Base-by-base conservation (phyloP, 306 rosid genomes). In the Pyrus communis region DNA sequence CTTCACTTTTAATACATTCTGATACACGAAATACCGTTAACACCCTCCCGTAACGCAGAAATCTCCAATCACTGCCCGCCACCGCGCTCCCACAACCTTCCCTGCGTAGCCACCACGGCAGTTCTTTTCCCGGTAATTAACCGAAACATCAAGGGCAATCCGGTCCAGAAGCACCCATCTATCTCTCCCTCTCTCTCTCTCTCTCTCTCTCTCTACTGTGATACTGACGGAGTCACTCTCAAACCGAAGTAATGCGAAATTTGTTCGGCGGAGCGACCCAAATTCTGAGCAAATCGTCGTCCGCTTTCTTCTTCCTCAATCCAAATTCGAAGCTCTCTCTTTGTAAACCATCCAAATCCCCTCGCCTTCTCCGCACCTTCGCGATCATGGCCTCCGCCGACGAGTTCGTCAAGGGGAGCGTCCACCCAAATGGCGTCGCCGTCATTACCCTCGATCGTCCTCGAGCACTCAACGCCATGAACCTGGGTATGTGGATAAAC, bases 401-500 rank as follows among this genome's bases (percentile, higher is more conserved):
- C 12, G 89, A 91, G 73, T 89, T 92, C 87, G 90, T 96, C 77
- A 93, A 85, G 77, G 98, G 90, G 11, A 77, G 64, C 68, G 88
- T 96, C 78, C 85, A 88, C 75, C 86, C 90, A 3, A 96, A 93
- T 87, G 99, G 99, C 71, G 81, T 96, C 75, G 99, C 97, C 4
- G 89, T 91, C 27, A 85, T 96, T 85, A 89, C 99, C 15, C 99
- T 96, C 81, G 97, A 91, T 88, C 99, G 99, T 57, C 85, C 99
- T 87, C 89, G 87, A 93, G 99, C 99, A 80, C 98, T 96, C 84
- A 96, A 93, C 83, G 99, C 98, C 75, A 93, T 96, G 99, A 88
- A 85, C 70, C 42, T 96, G 78, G 99, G 98, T 93, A 49, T 79
- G 38, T 31, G 27, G 8, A 49, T 18, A 49, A 2, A 18, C 55